Evolutionary conservation across 352 stramenopile species (phyloP).

Genomic region (Halophytophthora batemanensis): DNA sequence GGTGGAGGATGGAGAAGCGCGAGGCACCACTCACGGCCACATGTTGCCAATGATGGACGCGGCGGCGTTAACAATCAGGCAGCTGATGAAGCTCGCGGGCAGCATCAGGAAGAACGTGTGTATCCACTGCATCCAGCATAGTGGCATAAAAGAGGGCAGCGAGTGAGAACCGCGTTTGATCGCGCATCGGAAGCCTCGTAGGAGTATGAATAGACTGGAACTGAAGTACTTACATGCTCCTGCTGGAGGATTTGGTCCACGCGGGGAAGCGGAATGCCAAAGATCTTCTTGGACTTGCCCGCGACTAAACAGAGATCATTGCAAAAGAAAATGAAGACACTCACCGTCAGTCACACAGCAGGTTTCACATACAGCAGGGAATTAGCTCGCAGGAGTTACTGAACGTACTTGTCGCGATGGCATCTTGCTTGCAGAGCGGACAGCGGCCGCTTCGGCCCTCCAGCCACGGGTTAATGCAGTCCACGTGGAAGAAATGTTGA

Average conservation of each 20-base stretch:
- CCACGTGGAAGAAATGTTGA: constrained; percentile 82
- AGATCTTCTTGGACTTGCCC: constrained; percentile 53
- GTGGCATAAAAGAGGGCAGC: constrained; percentile 9
- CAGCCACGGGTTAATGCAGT: constrained; percentile 87
- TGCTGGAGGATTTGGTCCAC: constrained; percentile 74
- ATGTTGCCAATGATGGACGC: constrained; percentile 71
- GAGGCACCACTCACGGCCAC: constrained; percentile 48
- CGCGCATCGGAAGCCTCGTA: background rate
- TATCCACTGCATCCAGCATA: constrained; percentile 42
- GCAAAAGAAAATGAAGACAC: background rate
- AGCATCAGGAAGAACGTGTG: constrained; percentile 83
- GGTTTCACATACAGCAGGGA: background rate
- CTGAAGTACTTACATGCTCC: constrained; percentile 53
- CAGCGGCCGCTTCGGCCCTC: constrained; percentile 71
- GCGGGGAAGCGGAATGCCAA: constrained; percentile 52
- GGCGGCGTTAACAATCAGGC: constrained; percentile 71
- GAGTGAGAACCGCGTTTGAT: constrained; percentile 6
- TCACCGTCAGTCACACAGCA: background rate
- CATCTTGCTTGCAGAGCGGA: constrained; percentile 83
- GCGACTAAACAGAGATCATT: constrained; percentile 23
- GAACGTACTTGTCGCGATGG: constrained; percentile 56
- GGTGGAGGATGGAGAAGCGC: constrained; percentile 4
- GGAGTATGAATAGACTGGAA: no score
- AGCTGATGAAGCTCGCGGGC: constrained; percentile 76
- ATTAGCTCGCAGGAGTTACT: background rate